Percentiles rank a stretch among this genome's conserved stretches.
These are phyloP conservation scores for Nannizziopsis arthrosporioides DNA, from an alignment of 2,329 filamentous ascomycete species.

Conservation along the genomic window DNA sequence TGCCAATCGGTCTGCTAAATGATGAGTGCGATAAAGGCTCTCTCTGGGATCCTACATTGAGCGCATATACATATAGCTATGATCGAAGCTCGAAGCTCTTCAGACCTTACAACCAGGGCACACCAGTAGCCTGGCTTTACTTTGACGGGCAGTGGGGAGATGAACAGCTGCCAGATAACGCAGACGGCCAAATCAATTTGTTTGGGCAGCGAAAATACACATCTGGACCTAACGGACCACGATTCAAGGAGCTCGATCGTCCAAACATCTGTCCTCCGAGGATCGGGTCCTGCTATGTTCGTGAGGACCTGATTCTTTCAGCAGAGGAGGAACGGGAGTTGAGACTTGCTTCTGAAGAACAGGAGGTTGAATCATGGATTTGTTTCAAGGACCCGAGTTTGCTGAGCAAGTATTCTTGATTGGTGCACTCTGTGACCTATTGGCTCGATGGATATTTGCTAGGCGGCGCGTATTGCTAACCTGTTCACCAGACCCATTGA, in stretches of 20 bases:
- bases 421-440: constrained; percentile 37
- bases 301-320: background rate
- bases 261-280: constrained; percentile 45
- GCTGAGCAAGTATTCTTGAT: constrained; percentile 14
- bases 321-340: constrained; percentile 7
- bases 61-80: constrained; percentile 47
- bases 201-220: constrained; percentile 47
- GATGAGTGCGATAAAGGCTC: constrained; percentile 45
- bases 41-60: constrained; percentile 50
- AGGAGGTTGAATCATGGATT: background rate
- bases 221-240: constrained; percentile 50
- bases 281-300: background rate
- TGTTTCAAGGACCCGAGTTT: too few relatives aligned
- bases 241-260: constrained; percentile 47
- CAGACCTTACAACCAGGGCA: constrained; percentile 34
- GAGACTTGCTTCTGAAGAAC: background rate
- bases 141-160: constrained; percentile 54
- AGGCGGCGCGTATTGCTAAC: too few relatives aligned
- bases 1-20: constrained; percentile 43
- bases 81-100: constrained; percentile 35
- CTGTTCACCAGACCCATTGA: too few relatives aligned
- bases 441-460: too few relatives aligned
- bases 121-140: constrained; percentile 44
- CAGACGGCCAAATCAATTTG: constrained; percentile 30
- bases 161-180: constrained; percentile 42